Percentiles rank a stretch among this genome's conserved stretches.
phyloP scores from a whole-genome alignment of 78 protist species.

The Dictyostelium intermedium region DNA sequence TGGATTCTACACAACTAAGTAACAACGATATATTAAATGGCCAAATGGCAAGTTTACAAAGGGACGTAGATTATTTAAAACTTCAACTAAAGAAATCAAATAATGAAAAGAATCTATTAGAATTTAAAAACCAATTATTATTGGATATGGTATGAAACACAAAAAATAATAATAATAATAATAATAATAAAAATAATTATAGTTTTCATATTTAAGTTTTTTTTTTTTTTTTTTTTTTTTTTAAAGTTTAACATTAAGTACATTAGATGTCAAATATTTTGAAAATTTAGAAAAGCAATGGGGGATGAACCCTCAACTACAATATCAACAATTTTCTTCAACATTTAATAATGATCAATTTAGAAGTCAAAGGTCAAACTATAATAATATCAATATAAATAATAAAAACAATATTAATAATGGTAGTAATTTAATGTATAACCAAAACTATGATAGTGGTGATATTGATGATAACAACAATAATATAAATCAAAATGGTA shows the following conservation, averaged over 20 bases:
- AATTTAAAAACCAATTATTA: conserved; percentile 56
- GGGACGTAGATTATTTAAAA: conserved; percentile 21
- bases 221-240: background rate
- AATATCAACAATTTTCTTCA: background rate
- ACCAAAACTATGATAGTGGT: too few species aligned
- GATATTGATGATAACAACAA: background rate
- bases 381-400: background rate
- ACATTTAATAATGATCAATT: background rate
- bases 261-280: conserved; percentile 73
- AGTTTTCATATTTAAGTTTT: background rate
- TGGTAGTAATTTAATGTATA: background rate
- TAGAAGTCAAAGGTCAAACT: background rate
- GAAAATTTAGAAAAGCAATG: conserved; percentile 50
- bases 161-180: background rate
- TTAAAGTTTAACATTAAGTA: conserved; percentile 62
- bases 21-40: conserved; percentile 10
- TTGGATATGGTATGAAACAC: conserved; percentile 49
- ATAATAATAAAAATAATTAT: background rate
- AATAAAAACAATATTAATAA: background rate
- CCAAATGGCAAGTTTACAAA: conserved; percentile 20
- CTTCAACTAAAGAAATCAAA: conserved; percentile 42
- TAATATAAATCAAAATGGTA: background rate
- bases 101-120: conserved; percentile 48
- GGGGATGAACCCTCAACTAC: background rate
- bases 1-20: background rate